Evolutionary conservation across 352 stramenopile genomes (phyloP).

Genomic region (Globisporangium paroecandrum): DNA sequence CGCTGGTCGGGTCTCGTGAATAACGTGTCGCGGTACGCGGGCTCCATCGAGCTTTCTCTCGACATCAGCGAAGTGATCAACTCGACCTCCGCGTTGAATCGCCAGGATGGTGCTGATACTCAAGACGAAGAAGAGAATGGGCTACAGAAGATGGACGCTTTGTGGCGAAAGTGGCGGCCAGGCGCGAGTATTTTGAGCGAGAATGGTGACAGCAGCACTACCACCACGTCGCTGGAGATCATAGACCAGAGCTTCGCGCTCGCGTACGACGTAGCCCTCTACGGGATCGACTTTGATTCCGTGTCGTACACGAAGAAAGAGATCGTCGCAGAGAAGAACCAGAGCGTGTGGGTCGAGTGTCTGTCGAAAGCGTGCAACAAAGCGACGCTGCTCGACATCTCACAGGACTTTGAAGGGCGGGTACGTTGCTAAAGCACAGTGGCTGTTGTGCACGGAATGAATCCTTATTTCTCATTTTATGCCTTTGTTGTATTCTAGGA

Average conservation of each 20-base stretch:
- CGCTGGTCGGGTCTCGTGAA: conserved; percentile 64
- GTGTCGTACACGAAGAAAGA: conserved; percentile 38
- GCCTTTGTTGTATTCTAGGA: conserved; percentile 28
- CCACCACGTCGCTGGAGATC: conserved; percentile 18
- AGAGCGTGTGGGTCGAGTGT: conserved; percentile 77
- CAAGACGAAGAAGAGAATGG: conserved; percentile 16
- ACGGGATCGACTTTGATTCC: conserved; percentile 49
- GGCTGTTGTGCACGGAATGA: background rate
- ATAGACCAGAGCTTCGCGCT: conserved; percentile 56
- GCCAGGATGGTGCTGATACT: background rate
- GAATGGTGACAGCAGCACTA: background rate
- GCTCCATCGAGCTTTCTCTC: conserved; percentile 58
- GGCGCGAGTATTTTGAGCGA: background rate
- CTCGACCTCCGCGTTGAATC: conserved; percentile 20
- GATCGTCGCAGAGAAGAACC: conserved; percentile 61
- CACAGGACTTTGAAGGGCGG: conserved; percentile 56
- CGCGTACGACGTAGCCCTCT: conserved; percentile 66
- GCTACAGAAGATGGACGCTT: conserved; percentile 27
- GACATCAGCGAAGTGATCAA: conserved; percentile 47
- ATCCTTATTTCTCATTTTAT: background rate
- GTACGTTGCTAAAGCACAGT: conserved; percentile 20
- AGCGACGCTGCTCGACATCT: conserved; percentile 64
- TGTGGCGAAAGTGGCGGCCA: conserved; percentile 27
- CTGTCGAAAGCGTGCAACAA: conserved; percentile 37
- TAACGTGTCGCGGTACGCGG: conserved; percentile 70